Conservation (phyloP, 148 eudicot genomes). For the Salicornia ramosissima region DNA sequence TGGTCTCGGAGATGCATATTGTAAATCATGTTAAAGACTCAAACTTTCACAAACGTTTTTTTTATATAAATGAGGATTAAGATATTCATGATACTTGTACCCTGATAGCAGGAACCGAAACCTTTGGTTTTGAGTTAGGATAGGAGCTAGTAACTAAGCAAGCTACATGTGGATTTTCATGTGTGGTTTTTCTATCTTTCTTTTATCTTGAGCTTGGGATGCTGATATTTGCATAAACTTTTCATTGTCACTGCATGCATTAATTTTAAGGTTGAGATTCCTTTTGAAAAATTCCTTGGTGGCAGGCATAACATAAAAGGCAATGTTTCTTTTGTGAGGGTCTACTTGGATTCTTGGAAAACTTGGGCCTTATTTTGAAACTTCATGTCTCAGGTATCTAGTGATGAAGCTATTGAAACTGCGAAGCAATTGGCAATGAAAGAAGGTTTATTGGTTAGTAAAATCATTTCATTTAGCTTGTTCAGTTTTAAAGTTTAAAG, state of each 20-base stretch:
- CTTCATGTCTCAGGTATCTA: slow-evolving; percentile 57
- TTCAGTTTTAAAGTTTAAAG: background rate
- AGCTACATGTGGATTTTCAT: no score
- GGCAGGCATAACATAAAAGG: background rate
- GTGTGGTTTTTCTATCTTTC: no score
- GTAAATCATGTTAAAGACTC: no score
- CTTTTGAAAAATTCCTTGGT: background rate
- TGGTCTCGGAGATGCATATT: no score
- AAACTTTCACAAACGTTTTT: no score
- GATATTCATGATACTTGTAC: no score
- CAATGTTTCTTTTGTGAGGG: background rate
- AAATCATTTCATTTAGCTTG: background rate
- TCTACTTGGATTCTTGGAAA: background rate
- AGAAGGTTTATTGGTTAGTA: slow-evolving; percentile 95
- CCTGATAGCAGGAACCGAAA: no score
- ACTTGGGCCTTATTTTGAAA: background rate
- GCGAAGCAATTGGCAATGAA: slow-evolving; percentile 93
- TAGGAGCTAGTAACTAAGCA: no score
- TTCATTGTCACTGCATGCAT: background rate
- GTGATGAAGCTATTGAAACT: slow-evolving; percentile 83
- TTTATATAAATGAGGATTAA: no score
- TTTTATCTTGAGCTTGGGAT: no score
- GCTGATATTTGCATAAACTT: background rate
- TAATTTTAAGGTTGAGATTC: background rate
- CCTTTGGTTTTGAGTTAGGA: no score